These are phyloP conservation scores for Neurospora sublineolata DNA, from an alignment of 495 filamentous ascomycete genomes.

Conservation along the genomic window DNA sequence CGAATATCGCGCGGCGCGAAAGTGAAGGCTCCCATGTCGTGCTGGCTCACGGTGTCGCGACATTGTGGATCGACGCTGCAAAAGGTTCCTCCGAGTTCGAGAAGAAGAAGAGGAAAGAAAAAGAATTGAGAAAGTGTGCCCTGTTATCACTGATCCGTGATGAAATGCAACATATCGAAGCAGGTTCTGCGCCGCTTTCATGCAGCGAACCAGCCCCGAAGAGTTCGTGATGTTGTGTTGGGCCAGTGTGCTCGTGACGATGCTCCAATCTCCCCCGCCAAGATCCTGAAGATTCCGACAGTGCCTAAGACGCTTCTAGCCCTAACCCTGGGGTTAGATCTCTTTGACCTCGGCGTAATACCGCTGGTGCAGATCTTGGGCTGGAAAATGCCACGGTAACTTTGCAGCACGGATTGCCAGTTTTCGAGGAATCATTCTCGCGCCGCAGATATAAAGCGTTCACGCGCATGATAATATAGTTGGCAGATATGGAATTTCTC, in stretches of 20 bases:
- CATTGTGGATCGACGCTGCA: too few species aligned
- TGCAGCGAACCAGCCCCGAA: neutral
- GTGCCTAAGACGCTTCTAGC: neutral
- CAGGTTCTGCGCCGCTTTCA: neutral
- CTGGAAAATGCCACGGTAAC: neutral
- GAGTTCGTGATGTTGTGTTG: neutral
- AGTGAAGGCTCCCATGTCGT: too few species aligned
- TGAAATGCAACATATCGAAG: too few species aligned
- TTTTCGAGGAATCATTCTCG: neutral
- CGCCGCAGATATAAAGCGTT: neutral
- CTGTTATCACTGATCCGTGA: too few species aligned
- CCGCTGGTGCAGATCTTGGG: too few species aligned
- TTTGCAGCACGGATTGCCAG: neutral
- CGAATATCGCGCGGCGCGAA: too few species aligned
- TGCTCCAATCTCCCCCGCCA: neutral
- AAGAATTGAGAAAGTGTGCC: too few species aligned
- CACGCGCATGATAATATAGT: neutral
- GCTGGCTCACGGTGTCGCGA: neutral
- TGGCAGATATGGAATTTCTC: neutral
- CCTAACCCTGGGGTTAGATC: neutral
- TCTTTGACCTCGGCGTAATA: too few species aligned
- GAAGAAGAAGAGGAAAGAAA: too few species aligned
- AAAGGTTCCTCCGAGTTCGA: too few species aligned
- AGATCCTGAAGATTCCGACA: neutral
- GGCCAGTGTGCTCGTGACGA: neutral